These are phyloP conservation scores for Xylaria sp. DNA, from an alignment of 2,329 filamentous ascomycete genomes.

Conservation along the genomic window DNA sequence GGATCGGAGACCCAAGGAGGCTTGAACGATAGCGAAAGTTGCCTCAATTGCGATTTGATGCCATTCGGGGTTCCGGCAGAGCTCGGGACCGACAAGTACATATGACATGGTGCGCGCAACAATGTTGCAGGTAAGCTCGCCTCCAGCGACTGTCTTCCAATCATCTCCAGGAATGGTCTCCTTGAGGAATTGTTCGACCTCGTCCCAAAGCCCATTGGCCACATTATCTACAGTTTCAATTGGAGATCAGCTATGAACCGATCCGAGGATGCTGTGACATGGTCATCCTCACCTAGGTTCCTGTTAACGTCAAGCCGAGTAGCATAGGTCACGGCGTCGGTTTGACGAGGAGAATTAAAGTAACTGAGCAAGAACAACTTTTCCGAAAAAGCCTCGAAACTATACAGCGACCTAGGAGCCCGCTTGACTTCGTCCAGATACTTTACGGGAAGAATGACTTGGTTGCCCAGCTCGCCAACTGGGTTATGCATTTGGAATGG, in stretches of 20 bases:
- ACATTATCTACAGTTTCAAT: constrained; percentile 16
- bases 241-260: constrained; percentile 9
- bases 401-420: constrained; percentile 30
- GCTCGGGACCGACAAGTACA: constrained; percentile 31
- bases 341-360: constrained; percentile 22
- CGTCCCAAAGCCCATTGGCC: constrained; percentile 12
- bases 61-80: constrained; percentile 30
- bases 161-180: constrained; percentile 7
- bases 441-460: constrained; percentile 33
- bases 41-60: constrained; percentile 28
- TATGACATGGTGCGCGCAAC: constrained; percentile 30
- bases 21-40: constrained; percentile 25
- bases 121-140: constrained; percentile 12
- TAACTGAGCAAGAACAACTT: constrained; percentile 29
- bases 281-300: constrained; percentile 19
- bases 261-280: background rate
- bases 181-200: constrained; percentile 12
- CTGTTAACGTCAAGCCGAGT: constrained; percentile 21
- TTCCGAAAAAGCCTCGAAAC: constrained; percentile 33
- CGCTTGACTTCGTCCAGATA: constrained; percentile 36
- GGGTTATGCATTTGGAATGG: constrained; percentile 35
- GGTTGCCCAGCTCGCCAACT: constrained; percentile 20
- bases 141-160: constrained; percentile 16
- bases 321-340: constrained; percentile 15
- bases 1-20: constrained; percentile 20